Evolutionary conservation across 2,329 filamentous ascomycete species (phyloP), one percentile per base, ranked within the genome.

Genomic region (Talaromyces funiculosus): DNA sequence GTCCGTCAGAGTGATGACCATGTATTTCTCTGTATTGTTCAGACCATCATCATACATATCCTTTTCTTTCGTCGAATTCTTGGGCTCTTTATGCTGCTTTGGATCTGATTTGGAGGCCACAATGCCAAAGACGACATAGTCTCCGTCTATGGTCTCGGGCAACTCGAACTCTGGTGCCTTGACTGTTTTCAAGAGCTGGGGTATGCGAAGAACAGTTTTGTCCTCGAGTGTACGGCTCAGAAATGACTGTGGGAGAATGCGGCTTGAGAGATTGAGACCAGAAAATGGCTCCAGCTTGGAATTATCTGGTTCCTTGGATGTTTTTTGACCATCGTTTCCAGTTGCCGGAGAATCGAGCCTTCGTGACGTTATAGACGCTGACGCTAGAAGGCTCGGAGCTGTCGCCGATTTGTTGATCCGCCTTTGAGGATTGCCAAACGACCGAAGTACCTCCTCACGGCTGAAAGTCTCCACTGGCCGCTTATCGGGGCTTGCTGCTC

Each of bases 81-180:
- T 69, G 37, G 71, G 73, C 14, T 80, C 77, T 64, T 85, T 84
- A 35, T 84, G 80, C 53, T 84, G 78, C 42, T 86, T 86, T 0
- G 94, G 92, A 0, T 89, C 86, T 0, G 94, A 96, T 73, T 97
- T 97, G 45, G 87, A 89, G 6, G 90, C 91, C 22, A 99, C 84
- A 61, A 97, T 87, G 8, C 86, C 94, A 68, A 97, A 87, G 1
- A 97, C 84, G 7, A 99, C 91, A 68, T 92, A 89, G 72, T 99
- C 93, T 57, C 89, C 86, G 68, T 97, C 91, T 57, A 92, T 86
- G 8, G 29, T 47, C 0, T 95, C 92, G 3, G 86, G 86, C 0
- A 93, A 82, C 37, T 89, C 84, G 71, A 90, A 99, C 33, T 89
- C 83, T 0, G 94, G 94, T 0, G 86, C 85, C 74, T 92, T 96